Conservation (phyloP, 305 asterid genomes). For the Fraxinus angustifolia region DNA sequence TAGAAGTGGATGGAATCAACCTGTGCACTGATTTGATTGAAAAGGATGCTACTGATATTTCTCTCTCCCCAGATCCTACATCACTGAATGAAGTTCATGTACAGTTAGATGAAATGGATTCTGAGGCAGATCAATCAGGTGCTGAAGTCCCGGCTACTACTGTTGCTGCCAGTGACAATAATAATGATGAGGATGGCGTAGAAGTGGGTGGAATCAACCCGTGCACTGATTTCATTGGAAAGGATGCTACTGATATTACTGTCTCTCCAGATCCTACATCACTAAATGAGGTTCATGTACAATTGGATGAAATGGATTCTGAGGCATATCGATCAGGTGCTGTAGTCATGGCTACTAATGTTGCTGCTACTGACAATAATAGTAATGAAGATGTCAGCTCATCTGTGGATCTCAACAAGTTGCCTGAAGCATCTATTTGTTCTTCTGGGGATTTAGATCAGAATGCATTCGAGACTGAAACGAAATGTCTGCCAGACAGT, state of each 20-base stretch:
- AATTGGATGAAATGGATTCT: constrained; percentile 23
- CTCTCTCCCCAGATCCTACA: constrained; percentile 26
- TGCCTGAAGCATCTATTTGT: constrained; percentile 33
- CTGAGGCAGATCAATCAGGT: constrained; percentile 24
- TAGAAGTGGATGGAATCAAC: constrained; percentile 27
- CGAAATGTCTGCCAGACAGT: constrained; percentile 21
- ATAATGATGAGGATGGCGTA: constrained; percentile 22
- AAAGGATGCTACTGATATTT: constrained; percentile 23
- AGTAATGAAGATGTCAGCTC: constrained; percentile 22
- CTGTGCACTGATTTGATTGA: constrained; percentile 23
- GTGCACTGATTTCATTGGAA: constrained; percentile 24
- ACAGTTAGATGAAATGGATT: constrained; percentile 25
- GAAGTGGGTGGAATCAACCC: constrained; percentile 25
- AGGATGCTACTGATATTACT: constrained; percentile 23
- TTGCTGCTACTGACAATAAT: constrained; percentile 24
- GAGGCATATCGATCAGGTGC: constrained; percentile 25
- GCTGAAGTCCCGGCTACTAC: constrained; percentile 28
- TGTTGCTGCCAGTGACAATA: constrained; percentile 26
- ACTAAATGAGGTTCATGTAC: constrained; percentile 27
- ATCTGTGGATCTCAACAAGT: constrained; percentile 28
- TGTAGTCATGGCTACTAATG: constrained; percentile 27
- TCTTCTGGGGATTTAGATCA: constrained; percentile 29
- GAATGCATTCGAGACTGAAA: constrained; percentile 32
- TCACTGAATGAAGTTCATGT: constrained; percentile 30
- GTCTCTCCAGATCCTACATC: constrained; percentile 28